phyloP scores from a whole-genome alignment of 768 basidiomycete species.

The Termitomyces titanicus region DNA sequence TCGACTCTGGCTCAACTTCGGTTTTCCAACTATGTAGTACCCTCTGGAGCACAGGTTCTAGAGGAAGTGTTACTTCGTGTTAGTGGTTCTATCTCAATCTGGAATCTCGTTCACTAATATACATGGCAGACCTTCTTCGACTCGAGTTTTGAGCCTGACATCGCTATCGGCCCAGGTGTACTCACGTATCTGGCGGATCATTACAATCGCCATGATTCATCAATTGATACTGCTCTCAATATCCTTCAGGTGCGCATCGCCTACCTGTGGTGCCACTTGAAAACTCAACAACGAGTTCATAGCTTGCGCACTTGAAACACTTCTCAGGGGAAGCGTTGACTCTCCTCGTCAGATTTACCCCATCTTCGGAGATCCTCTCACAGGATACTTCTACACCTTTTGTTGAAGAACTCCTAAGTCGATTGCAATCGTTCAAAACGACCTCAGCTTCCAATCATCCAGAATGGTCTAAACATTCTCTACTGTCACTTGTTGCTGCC shows the following conservation, averaged over 20 bases:
- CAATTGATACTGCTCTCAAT: slow-evolving; percentile 53
- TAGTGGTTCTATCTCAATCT: slow-evolving; percentile 1
- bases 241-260: slow-evolving; percentile 53
- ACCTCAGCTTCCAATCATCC: slow-evolving; percentile 2
- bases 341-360: slow-evolving; percentile 32
- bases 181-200: slow-evolving; percentile 58
- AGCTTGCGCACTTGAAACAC: slow-evolving; percentile 71
- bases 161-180: slow-evolving; percentile 56
- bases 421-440: slow-evolving; percentile 22
- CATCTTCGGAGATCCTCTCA: slow-evolving; percentile 12
- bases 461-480: slow-evolving; percentile 23
- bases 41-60: slow-evolving; percentile 43
- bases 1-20: slow-evolving; percentile 57
- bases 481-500: slow-evolving; percentile 26
- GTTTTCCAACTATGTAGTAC: slow-evolving; percentile 46
- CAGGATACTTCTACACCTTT: slow-evolving; percentile 21
- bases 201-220: slow-evolving; percentile 50
- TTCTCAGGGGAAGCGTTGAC: slow-evolving; percentile 57
- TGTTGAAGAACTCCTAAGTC: slow-evolving; percentile 33
- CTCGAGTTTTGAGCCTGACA: slow-evolving; percentile 50
- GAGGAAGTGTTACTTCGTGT: slow-evolving; percentile 57
- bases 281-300: neutral
- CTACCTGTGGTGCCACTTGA: neutral
- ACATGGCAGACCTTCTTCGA: slow-evolving; percentile 62
- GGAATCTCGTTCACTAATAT: slow-evolving; percentile 8